A percentile compares a stretch with the other conserved stretches of the same genome.
phyloP scores from a whole-genome alignment of 2,329 filamentous ascomycete species.

The Blastomyces gilchristii region DNA sequence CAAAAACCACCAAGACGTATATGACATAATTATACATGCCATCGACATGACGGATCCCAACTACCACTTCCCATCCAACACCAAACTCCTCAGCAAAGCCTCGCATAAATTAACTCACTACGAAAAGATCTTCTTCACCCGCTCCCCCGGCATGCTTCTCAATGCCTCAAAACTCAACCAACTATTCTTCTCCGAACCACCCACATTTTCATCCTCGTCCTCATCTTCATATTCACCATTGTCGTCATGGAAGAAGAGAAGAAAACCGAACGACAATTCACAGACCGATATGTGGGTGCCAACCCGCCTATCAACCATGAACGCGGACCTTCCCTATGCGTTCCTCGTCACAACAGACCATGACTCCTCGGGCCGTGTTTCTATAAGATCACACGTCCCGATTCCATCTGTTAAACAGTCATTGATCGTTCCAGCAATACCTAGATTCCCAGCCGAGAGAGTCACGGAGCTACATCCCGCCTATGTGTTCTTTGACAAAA shows the following conservation, averaged over 20 bases:
- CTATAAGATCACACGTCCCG: slow-evolving; percentile 11
- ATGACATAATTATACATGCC: slow-evolving; percentile 33
- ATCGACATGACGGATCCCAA: slow-evolving; percentile 28
- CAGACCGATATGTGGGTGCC: slow-evolving; percentile 9
- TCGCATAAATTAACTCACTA: slow-evolving; percentile 35
- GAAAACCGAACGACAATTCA: neutral
- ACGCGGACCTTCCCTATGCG: slow-evolving; percentile 10
- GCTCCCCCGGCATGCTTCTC: slow-evolving; percentile 32
- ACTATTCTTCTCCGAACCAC: slow-evolving; percentile 24
- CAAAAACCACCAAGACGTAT: slow-evolving; percentile 29
- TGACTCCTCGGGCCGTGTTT: slow-evolving; percentile 5
- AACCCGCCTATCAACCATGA: slow-evolving; percentile 7
- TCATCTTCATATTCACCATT: slow-evolving; percentile 1
- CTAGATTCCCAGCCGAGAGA: slow-evolving; percentile 5
- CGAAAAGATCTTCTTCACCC: slow-evolving; percentile 36
- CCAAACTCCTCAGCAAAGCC: slow-evolving; percentile 16
- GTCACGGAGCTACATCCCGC: slow-evolving; percentile 19
- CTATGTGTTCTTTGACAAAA: slow-evolving; percentile 34
- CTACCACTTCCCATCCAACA: slow-evolving; percentile 12
- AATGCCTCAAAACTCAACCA: slow-evolving; percentile 31
- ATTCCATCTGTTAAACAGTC: slow-evolving; percentile 6
- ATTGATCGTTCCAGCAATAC: slow-evolving; percentile 12
- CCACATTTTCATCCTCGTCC: neutral
- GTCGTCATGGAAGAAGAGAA: neutral
- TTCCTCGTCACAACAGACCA: slow-evolving; percentile 9